phyloP scores from a whole-genome alignment of 2,329 filamentous ascomycete genomes.

The Leptographium wingfieldii region DNA sequence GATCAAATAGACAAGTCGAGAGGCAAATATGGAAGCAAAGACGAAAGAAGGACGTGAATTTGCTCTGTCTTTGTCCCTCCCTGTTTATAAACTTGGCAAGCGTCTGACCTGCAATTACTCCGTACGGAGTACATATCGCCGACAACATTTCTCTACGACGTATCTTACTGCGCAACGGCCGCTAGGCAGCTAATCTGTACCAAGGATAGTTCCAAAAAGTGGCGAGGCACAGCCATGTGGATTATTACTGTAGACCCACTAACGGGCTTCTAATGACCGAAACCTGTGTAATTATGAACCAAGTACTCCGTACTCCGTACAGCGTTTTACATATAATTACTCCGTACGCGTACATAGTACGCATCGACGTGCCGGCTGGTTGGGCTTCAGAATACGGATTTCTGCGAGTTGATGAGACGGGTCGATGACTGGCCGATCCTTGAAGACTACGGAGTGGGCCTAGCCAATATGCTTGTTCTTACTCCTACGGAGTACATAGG shows the following conservation, averaged over 20 bases:
- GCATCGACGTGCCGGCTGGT: too few relatives aligned
- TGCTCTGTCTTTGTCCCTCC: background rate
- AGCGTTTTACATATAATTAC: too few relatives aligned
- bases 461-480: too few relatives aligned
- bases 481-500: too few relatives aligned
- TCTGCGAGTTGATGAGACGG: too few relatives aligned
- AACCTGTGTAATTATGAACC: too few relatives aligned
- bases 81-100: background rate
- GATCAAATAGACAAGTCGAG: conserved; percentile 15
- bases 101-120: background rate
- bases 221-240: background rate
- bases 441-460: too few relatives aligned
- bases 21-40: conserved; percentile 14
- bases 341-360: too few relatives aligned
- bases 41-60: conserved; percentile 9
- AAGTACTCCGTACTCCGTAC: too few relatives aligned
- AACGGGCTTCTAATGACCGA: background rate
- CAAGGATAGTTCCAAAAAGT: conserved; percentile 5
- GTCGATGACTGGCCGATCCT: too few relatives aligned
- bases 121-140: background rate
- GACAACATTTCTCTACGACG: conserved; percentile 1
- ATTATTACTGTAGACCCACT: background rate
- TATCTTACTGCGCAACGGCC: background rate
- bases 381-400: too few relatives aligned
- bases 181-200: conserved; percentile 3